Percentiles rank a stretch among this genome's conserved stretches.
Conservation (phyloP, 1,284 basidiomycete genomes). For the Cutaneotrichosporon cutaneum region DNA sequence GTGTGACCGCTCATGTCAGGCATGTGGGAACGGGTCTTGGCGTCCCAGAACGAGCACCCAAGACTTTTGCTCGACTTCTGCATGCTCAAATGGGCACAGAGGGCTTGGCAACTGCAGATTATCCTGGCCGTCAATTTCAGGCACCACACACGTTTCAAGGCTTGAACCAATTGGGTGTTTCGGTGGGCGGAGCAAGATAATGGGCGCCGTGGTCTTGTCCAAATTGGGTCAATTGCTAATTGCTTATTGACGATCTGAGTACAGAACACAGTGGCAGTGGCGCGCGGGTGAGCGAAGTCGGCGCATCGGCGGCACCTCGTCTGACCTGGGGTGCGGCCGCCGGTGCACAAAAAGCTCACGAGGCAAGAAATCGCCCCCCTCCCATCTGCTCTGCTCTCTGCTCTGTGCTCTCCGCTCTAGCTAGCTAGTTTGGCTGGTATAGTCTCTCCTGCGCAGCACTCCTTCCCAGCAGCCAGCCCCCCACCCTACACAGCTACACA, state of each 20-base stretch:
- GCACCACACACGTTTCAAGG: slow-evolving; percentile 17
- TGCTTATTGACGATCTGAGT: too few species aligned
- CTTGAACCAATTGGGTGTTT: not conserved
- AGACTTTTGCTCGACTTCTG: not conserved
- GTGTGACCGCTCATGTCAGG: slow-evolving; percentile 4
- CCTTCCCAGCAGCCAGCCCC: too few species aligned
- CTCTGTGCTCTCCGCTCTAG: not conserved
- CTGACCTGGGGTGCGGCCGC: not conserved
- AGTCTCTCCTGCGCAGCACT: too few species aligned
- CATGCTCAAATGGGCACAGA: not conserved
- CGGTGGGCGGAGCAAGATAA: too few species aligned
- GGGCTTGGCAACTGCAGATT: not conserved
- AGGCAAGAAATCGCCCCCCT: not conserved
- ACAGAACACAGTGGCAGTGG: not conserved
- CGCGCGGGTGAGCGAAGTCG: too few species aligned
- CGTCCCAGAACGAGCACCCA: not conserved
- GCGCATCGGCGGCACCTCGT: too few species aligned
- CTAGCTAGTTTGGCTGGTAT: too few species aligned
- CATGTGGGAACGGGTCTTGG: not conserved
- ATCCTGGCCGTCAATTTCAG: not conserved
- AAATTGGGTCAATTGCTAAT: not conserved
- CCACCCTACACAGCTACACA: too few species aligned
- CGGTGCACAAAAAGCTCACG: not conserved
- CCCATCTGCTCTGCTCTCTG: not conserved
- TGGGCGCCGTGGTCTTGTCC: too few species aligned